These are phyloP conservation scores for Chloromonas sp. DNA, from an alignment of 163 green algal species.

Conservation along the genomic window DNA sequence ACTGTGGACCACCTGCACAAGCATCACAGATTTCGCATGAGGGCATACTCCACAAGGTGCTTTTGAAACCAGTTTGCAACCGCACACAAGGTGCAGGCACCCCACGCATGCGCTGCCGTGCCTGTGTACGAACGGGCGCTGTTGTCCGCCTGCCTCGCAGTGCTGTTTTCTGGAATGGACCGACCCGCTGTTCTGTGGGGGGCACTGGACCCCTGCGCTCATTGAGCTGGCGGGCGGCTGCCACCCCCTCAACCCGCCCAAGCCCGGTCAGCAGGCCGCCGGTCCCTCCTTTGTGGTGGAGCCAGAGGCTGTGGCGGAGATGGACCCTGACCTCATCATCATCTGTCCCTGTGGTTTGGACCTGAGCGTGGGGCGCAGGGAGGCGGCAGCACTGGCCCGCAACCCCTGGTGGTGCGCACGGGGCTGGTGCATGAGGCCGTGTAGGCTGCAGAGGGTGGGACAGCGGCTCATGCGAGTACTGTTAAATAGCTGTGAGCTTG, in stretches of 20 bases:
- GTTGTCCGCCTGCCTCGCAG: no score
- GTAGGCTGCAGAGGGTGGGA: background rate
- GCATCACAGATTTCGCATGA: no score
- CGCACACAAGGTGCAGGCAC: no score
- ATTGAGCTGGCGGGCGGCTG: constrained; percentile 75
- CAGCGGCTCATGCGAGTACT: background rate
- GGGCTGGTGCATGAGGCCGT: background rate
- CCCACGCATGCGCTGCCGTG: no score
- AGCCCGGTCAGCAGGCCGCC: background rate
- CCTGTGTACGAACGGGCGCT: no score
- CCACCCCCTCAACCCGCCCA: constrained; percentile 62
- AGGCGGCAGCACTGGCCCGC: background rate
- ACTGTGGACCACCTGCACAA: no score
- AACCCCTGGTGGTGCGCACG: background rate
- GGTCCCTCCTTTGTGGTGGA: constrained; percentile 41
- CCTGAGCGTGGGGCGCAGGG: background rate
- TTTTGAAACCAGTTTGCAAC: no score
- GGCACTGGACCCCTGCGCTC: constrained; percentile 89
- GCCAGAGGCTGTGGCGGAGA: constrained; percentile 36
- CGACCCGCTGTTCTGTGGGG: constrained; percentile 74
- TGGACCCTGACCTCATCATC: constrained; percentile 74
- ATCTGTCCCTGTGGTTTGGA: constrained; percentile 20
- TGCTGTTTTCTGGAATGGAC: constrained; percentile 73
- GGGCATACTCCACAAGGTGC: no score
- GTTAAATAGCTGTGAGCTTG: no score